A percentile compares a stretch with the other conserved stretches of the same genome.
Conservation (phyloP, 441 rosid species). For the Populus hybrid region DNA sequence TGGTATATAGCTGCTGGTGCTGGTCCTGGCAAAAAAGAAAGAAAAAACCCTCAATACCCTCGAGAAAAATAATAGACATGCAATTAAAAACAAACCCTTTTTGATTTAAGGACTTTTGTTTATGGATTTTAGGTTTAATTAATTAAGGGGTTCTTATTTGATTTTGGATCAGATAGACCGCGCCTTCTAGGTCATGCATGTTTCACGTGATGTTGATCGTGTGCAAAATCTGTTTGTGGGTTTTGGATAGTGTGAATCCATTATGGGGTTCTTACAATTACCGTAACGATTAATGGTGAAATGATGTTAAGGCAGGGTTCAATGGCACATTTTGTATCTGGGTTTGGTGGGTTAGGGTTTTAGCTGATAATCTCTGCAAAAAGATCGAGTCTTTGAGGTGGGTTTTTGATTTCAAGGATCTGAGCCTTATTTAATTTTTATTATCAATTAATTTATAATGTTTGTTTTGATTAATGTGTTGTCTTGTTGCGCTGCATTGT, state of each 20-base stretch:
- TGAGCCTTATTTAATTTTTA: constrained; percentile 14
- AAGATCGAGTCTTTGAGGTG: constrained; percentile 9
- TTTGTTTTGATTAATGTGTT: not conserved
- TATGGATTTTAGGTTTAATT: not conserved
- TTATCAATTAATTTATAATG: not conserved
- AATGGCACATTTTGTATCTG: constrained; percentile 26
- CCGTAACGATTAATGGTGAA: constrained; percentile 11
- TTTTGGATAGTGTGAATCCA: constrained; percentile 14
- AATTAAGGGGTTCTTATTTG: not conserved
- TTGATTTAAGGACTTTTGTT: constrained; percentile 5
- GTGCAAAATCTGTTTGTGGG: constrained; percentile 16
- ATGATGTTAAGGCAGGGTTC: constrained; percentile 33
- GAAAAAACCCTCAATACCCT: not conserved
- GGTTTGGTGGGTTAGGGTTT: constrained; percentile 29
- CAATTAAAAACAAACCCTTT: constrained; percentile 14
- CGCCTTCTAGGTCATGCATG: not conserved
- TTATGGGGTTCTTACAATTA: not conserved
- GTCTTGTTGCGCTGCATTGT: not conserved
- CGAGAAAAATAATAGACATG: not conserved
- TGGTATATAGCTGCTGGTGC: not conserved
- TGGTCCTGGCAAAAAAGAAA: not conserved
- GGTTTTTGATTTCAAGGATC: constrained; percentile 16
- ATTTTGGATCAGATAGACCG: constrained; percentile 27
- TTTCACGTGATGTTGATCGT: constrained; percentile 23
- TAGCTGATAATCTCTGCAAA: constrained; percentile 27